A percentile compares a stretch with the other conserved stretches of the same genome.
These are phyloP conservation scores for Microcyclospora pomicola DNA, from an alignment of 2,329 filamentous ascomycete genomes.

Conservation along the genomic window DNA sequence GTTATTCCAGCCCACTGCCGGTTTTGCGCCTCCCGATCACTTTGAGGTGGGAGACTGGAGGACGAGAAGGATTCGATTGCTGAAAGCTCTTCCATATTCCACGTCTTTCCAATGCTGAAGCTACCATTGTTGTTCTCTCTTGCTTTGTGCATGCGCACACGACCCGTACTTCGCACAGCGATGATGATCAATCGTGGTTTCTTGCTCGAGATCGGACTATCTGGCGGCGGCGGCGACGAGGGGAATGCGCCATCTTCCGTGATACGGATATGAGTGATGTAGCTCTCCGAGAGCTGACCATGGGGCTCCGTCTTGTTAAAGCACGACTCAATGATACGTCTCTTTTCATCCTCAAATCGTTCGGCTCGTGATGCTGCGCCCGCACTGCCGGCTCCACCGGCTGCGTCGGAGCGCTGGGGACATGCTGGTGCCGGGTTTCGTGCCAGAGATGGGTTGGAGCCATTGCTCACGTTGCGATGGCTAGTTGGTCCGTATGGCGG, in stretches of 20 bases:
- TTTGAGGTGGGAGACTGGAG: constrained; percentile 31
- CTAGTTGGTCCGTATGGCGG: constrained; percentile 1
- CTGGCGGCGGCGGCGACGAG: constrained; percentile 69
- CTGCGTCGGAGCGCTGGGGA: not conserved
- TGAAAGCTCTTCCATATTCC: constrained; percentile 83
- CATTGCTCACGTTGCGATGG: constrained; percentile 6
- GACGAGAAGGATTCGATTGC: constrained; percentile 68
- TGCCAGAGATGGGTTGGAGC: constrained; percentile 4
- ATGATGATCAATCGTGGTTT: constrained; percentile 88
- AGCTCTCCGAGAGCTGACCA: constrained; percentile 76
- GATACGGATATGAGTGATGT: constrained; percentile 93
- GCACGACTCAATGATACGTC: constrained; percentile 84
- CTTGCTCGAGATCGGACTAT: constrained; percentile 58
- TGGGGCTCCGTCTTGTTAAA: constrained; percentile 82
- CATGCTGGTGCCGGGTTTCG: not conserved
- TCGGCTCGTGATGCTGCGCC: constrained; percentile 45
- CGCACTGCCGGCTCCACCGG: not conserved
- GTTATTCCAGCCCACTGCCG: constrained; percentile 67
- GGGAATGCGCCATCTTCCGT: constrained; percentile 75
- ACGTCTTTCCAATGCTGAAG: constrained; percentile 97
- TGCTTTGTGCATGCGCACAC: constrained; percentile 91
- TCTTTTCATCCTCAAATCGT: constrained; percentile 92
- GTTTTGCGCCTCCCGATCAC: constrained; percentile 44
- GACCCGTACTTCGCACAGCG: constrained; percentile 78
- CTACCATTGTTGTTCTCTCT: constrained; percentile 87